These are phyloP conservation scores for Harringtonia aguacate DNA, from an alignment of 2,329 filamentous ascomycete species.

Conservation along the genomic window DNA sequence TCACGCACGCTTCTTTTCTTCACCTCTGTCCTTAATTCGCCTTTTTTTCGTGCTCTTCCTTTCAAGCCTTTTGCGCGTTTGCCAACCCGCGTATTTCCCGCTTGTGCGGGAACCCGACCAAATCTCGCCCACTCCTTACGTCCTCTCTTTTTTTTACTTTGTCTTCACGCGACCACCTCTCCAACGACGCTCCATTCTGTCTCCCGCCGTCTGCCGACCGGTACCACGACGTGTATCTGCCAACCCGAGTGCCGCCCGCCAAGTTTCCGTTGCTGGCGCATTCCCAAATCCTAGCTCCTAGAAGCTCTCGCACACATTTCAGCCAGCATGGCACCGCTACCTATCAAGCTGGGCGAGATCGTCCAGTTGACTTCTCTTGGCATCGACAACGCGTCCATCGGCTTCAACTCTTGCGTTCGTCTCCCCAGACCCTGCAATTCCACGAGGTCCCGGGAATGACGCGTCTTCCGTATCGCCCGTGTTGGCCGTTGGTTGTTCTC, in stretches of 20 bases:
- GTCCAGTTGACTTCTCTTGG: conserved; percentile 26
- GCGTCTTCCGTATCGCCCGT: background rate
- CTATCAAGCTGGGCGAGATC: conserved; percentile 31
- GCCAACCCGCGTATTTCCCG: conserved; percentile 6
- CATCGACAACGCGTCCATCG: conserved; percentile 43
- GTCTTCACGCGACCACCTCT: background rate
- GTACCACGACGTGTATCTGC: background rate
- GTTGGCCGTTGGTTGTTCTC: background rate
- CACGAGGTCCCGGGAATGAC: background rate
- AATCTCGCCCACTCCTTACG: background rate
- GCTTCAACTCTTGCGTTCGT: conserved; percentile 79
- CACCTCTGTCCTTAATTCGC: conserved; percentile 9
- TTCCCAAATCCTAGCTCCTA: background rate
- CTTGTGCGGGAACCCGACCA: conserved; percentile 3
- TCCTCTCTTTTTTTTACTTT: background rate
- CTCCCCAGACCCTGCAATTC: background rate
- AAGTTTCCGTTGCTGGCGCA: background rate
- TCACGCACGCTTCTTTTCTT: conserved; percentile 4
- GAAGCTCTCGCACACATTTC: background rate
- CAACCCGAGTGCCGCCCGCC: background rate
- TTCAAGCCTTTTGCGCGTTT: conserved; percentile 1
- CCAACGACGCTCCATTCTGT: background rate
- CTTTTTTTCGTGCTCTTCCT: background rate
- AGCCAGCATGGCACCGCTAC: conserved; percentile 24
- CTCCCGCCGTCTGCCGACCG: background rate